Evolutionary conservation across 176 grass and related monocot species (phyloP).

Genomic region (Pontederia paniculata): DNA sequence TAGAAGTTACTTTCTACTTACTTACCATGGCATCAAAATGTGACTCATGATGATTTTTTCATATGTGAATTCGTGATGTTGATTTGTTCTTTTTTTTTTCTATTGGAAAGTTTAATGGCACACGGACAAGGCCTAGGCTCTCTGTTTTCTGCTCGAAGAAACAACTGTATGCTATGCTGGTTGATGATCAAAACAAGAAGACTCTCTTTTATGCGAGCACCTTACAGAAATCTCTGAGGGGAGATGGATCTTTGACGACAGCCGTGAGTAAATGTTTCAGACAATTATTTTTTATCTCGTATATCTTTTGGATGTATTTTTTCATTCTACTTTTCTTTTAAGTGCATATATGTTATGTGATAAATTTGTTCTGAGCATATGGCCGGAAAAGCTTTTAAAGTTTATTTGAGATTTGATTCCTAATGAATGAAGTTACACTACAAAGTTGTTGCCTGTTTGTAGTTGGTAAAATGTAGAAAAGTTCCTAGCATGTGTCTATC

Average conservation of each 20-base stretch:
- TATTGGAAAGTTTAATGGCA: constrained; percentile 63
- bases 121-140: constrained; percentile 57
- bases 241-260: constrained; percentile 34
- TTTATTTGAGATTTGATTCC: too few species aligned
- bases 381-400: too few species aligned
- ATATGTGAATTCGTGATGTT: background rate
- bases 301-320: background rate
- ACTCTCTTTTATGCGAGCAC: constrained; percentile 82
- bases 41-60: background rate
- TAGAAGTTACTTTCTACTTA: background rate
- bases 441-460: too few species aligned
- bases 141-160: constrained; percentile 81
- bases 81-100: constrained; percentile 3
- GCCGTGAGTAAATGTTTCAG: constrained; percentile 19
- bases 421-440: too few species aligned
- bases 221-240: constrained; percentile 57
- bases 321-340: too few species aligned
- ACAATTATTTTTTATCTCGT: too few species aligned
- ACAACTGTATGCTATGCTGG: constrained; percentile 80
- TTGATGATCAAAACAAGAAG: constrained; percentile 78
- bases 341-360: too few species aligned
- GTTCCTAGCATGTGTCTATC: too few species aligned
- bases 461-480: too few species aligned
- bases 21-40: background rate
- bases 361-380: too few species aligned